Conservation (phyloP, 495 filamentous ascomycete species). For the Lasiosphaeria miniovina region DNA sequence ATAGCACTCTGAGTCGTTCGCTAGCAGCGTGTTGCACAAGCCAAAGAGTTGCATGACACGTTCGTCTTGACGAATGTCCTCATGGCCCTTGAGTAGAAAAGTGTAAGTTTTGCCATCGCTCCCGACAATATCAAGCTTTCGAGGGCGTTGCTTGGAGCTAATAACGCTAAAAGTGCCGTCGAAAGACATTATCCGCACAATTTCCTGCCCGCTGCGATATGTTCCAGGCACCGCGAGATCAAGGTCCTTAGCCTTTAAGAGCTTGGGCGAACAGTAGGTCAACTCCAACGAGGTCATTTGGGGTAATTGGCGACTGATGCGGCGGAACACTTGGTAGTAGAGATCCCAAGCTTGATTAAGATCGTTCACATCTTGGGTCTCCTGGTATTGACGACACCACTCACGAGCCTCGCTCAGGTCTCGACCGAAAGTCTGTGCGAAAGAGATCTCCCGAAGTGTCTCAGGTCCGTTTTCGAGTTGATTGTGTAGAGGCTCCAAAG, state of each 20-base stretch:
- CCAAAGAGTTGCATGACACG: constrained; percentile 99
- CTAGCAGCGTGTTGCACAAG: constrained; percentile 87
- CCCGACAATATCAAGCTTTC: constrained; percentile 82
- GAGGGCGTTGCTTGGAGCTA: constrained; percentile 91
- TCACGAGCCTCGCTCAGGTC: constrained; percentile 92
- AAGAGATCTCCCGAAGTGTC: constrained; percentile 92
- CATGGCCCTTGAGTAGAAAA: constrained; percentile 90
- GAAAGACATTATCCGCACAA: constrained; percentile 84
- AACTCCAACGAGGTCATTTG: constrained; percentile 90
- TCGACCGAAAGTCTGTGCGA: constrained; percentile 94
- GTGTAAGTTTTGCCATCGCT: constrained; percentile 84
- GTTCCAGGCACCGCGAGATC: constrained; percentile 92
- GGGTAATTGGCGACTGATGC: constrained; percentile 89
- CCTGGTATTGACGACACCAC: constrained; percentile 88
- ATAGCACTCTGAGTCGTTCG: constrained; percentile 90
- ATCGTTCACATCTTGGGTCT: constrained; percentile 83
- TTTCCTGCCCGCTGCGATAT: constrained; percentile 80
- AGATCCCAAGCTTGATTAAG: constrained; percentile 98
- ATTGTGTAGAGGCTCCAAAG: constrained; percentile 85
- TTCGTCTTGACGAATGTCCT: constrained; percentile 98
- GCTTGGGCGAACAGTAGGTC: constrained; percentile 90
- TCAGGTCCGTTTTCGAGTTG: constrained; percentile 85
- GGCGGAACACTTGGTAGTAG: constrained; percentile 95
- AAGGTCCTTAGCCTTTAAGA: constrained; percentile 77
- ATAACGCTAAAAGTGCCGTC: constrained; percentile 88